These are phyloP conservation scores for Calonectria crousiana DNA, from an alignment of 2,329 filamentous ascomycete genomes.

Conservation along the genomic window DNA sequence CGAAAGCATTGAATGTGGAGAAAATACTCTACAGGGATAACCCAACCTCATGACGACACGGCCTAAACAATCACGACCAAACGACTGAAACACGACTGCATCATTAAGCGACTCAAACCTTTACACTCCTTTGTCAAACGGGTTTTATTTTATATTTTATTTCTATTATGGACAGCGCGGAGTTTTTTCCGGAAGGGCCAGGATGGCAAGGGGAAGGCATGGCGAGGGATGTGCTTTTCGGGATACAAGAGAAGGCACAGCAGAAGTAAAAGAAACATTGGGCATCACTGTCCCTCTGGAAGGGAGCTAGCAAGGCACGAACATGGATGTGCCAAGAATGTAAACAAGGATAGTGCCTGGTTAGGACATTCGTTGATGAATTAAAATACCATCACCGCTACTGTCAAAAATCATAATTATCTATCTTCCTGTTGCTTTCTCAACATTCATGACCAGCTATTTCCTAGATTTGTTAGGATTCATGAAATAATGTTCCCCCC, in stretches of 20 bases:
- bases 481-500: neutral
- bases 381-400: conserved; percentile 37
- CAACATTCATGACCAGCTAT: neutral
- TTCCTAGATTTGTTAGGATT: neutral
- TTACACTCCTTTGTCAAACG: conserved; percentile 11
- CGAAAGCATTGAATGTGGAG: conserved; percentile 35
- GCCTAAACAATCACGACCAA: conserved; percentile 23
- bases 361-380: conserved; percentile 38
- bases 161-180: conserved; percentile 38
- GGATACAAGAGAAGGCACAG: conserved; percentile 2
- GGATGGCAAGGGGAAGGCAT: neutral
- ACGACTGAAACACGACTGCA: conserved; percentile 37
- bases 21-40: conserved; percentile 18
- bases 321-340: conserved; percentile 24
- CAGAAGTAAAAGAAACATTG: conserved; percentile 18
- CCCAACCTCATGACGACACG: conserved; percentile 28
- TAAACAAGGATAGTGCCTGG: conserved; percentile 21
- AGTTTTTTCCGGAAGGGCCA: conserved; percentile 32
- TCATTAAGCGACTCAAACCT: conserved; percentile 19
- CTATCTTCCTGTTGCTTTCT: conserved; percentile 13
- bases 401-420: conserved; percentile 31
- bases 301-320: conserved; percentile 30
- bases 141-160: neutral
- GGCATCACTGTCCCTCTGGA: conserved; percentile 38
- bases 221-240: neutral